Evolutionary conservation across 768 basidiomycete genomes (phyloP).

Genomic region (Lactarius sp.): DNA sequence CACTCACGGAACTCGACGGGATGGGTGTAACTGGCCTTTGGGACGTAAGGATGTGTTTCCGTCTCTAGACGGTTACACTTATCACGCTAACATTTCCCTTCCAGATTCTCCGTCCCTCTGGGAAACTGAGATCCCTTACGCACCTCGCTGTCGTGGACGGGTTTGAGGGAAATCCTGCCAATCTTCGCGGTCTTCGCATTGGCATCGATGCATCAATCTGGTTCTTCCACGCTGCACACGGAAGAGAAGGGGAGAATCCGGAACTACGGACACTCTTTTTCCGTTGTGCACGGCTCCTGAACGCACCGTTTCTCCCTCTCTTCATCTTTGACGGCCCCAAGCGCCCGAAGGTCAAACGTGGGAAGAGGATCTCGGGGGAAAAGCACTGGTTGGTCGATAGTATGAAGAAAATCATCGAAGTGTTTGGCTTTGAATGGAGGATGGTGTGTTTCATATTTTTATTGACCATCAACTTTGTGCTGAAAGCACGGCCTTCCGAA

Average conservation of each 20-base stretch:
- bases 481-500: constrained; percentile 28
- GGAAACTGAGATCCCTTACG: constrained; percentile 66
- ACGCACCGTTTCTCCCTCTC: constrained; percentile 75
- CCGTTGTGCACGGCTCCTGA: constrained; percentile 73
- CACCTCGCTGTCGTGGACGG: constrained; percentile 72
- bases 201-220: constrained; percentile 84
- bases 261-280: constrained; percentile 82
- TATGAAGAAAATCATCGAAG: constrained; percentile 73
- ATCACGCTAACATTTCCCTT: constrained; percentile 21
- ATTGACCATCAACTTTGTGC: constrained; percentile 15
- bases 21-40: constrained; percentile 26
- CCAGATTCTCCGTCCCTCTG: constrained; percentile 67
- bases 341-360: constrained; percentile 76
- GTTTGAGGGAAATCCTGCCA: constrained; percentile 59
- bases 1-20: background rate
- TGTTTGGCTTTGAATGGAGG: constrained; percentile 77
- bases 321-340: constrained; percentile 92
- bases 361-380: constrained; percentile 61
- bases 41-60: constrained; percentile 16
- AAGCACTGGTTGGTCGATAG: constrained; percentile 63
- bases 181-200: constrained; percentile 68
- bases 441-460: constrained; percentile 40
- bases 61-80: constrained; percentile 20
- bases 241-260: constrained; percentile 80
- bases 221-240: constrained; percentile 76